phyloP scores from a whole-genome alignment of 73 alveolate species.

The Paramecium tetraurelia region DNA sequence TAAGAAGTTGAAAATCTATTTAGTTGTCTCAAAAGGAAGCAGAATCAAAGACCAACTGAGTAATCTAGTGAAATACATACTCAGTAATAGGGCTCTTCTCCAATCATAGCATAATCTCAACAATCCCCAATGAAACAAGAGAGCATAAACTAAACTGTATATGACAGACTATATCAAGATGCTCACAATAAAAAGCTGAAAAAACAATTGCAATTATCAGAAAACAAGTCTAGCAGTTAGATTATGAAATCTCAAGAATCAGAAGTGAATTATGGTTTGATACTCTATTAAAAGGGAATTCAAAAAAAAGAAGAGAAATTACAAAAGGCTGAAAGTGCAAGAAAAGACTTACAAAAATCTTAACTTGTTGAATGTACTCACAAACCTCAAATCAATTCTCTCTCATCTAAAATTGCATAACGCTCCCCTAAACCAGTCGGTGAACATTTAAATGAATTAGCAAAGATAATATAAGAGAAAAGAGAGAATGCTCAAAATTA shows the following conservation, averaged over 20 bases:
- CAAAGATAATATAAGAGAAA: background rate
- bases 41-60: background rate
- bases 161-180: slow-evolving; percentile 45
- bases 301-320: background rate
- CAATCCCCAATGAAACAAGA: background rate
- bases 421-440: slow-evolving; percentile 2
- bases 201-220: background rate
- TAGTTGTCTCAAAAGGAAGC: slow-evolving; percentile 9
- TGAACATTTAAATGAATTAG: slow-evolving; percentile 14
- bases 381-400: background rate
- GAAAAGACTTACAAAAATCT: background rate
- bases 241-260: slow-evolving; percentile 23
- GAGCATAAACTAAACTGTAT: background rate
- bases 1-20: background rate
- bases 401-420: background rate
- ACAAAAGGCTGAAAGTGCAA: slow-evolving; percentile 33
- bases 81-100: background rate
- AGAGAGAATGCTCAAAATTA: background rate
- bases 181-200: slow-evolving; percentile 34
- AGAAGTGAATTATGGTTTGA: slow-evolving; percentile 28
- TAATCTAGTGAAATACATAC: background rate
- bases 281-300: slow-evolving; percentile 30
- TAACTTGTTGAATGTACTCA: slow-evolving; percentile 18
- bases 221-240: background rate
- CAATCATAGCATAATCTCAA: background rate